These are phyloP conservation scores for Pyrus pyrifolia DNA, from an alignment of 306 rosid species.

Conservation along the genomic window DNA sequence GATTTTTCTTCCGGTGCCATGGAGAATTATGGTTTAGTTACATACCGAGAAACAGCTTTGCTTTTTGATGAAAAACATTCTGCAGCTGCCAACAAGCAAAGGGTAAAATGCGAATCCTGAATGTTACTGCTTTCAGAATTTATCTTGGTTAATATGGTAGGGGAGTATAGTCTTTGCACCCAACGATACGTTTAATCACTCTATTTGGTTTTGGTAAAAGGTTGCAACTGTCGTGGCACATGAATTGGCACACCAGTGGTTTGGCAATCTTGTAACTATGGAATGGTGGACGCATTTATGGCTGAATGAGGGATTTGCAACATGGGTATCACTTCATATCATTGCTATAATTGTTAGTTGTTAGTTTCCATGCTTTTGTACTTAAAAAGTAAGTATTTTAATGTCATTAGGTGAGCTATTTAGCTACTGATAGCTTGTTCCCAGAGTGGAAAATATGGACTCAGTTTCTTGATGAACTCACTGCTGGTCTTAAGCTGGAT, in stretches of 20 bases:
- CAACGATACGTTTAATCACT: not conserved
- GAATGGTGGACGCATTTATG: not conserved
- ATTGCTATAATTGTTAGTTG: not conserved
- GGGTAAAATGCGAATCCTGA: slow-evolving; percentile 40
- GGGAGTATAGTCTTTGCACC: slow-evolving; percentile 2
- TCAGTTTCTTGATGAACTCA: slow-evolving; percentile 71
- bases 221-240: slow-evolving; percentile 32
- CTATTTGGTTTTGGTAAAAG: slow-evolving; percentile 35
- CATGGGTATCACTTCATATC: not conserved
- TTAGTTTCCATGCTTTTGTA: not conserved
- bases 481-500: slow-evolving; percentile 68
- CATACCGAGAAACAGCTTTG: slow-evolving; percentile 80
- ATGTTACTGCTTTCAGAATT: slow-evolving; percentile 9
- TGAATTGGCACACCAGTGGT: not conserved
- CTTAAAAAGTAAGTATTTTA: not conserved
- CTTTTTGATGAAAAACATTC: slow-evolving; percentile 80
- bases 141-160: slow-evolving; percentile 3
- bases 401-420: slow-evolving; percentile 70
- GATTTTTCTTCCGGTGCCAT: slow-evolving; percentile 83
- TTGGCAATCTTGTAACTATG: not conserved
- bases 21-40: slow-evolving; percentile 97
- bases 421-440: slow-evolving; percentile 78
- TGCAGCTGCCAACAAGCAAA: slow-evolving; percentile 80
- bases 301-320: not conserved
- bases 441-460: slow-evolving; percentile 95